A percentile compares a stretch with the other conserved stretches of the same genome.
Conservation (phyloP, 2,329 filamentous ascomycete species). For the Dactylellina leptospora region DNA sequence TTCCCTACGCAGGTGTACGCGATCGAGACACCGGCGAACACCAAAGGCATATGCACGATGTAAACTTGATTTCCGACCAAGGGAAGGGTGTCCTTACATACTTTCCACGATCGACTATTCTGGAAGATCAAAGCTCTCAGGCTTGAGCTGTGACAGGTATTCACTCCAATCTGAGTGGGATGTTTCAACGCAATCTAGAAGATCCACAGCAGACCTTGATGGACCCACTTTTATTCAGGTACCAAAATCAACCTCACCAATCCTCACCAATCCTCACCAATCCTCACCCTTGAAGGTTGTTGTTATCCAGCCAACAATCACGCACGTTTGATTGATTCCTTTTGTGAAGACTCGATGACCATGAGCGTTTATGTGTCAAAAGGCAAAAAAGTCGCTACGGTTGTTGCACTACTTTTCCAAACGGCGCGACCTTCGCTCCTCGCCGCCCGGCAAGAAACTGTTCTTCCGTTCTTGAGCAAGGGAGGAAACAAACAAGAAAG, state of each 20-base stretch:
- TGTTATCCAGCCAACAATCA: no score
- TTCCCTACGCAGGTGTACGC: no score
- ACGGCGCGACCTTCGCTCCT: not conserved
- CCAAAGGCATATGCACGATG: not conserved
- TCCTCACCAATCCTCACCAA: no score
- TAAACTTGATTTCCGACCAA: not conserved
- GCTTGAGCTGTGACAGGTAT: constrained; percentile 1
- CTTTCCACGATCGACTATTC: not conserved
- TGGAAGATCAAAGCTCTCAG: constrained; percentile 1
- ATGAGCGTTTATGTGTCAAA: no score
- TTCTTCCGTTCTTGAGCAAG: constrained; percentile 3
- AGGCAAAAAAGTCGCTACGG: not conserved
- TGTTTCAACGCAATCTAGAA: constrained; percentile 15
- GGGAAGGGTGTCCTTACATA: not conserved
- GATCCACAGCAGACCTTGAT: not conserved
- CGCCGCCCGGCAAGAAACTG: not conserved
- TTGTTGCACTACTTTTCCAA: constrained; percentile 7
- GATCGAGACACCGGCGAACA: constrained; percentile 4
- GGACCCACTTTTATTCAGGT: not conserved
- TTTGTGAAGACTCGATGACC: no score
- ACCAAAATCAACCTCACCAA: not conserved
- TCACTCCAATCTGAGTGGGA: not conserved
- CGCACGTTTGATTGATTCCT: not conserved
- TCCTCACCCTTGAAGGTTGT: not conserved
- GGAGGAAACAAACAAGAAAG: not conserved